These are phyloP conservation scores for Ilyonectria robusta DNA, from an alignment of 2,329 filamentous ascomycete species.

Conservation along the genomic window DNA sequence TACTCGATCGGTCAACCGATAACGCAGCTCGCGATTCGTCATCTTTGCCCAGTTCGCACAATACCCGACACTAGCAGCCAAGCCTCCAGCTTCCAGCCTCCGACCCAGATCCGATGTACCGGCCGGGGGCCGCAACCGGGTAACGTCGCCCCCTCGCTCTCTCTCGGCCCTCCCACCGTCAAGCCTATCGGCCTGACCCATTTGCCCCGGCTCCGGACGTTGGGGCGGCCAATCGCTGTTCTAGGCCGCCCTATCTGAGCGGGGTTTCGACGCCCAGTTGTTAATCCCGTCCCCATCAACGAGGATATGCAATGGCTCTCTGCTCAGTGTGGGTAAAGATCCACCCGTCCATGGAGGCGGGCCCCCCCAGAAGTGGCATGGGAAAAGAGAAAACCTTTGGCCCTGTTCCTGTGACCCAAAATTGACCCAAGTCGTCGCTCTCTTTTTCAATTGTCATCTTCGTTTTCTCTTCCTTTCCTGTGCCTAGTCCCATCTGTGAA, in stretches of 20 bases:
- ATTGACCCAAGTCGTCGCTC: conserved; percentile 15
- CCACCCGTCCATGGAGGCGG: conserved; percentile 27
- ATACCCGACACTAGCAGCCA: conserved; percentile 26
- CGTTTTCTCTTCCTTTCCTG: conserved; percentile 14
- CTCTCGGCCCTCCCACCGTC: conserved; percentile 15
- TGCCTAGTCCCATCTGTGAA: conserved; percentile 35
- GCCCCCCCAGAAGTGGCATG: conserved; percentile 29
- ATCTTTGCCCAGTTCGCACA: conserved; percentile 20
- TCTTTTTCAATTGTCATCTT: conserved; percentile 8
- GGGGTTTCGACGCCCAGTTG: conserved; percentile 34
- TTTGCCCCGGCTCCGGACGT: conserved; percentile 45
- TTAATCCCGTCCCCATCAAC: conserved; percentile 33
- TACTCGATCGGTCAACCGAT: conserved; percentile 29
- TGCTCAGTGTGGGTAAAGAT: conserved; percentile 27
- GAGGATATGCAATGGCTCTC: conserved; percentile 24
- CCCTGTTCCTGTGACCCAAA: conserved; percentile 30
- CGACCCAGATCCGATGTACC: conserved; percentile 35
- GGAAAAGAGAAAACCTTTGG: conserved; percentile 32
- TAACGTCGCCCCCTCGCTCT: conserved; percentile 31
- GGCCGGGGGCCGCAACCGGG: conserved; percentile 26
- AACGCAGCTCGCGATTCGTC: conserved; percentile 31
- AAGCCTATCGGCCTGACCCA: conserved; percentile 15
- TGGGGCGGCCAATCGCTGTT: conserved; percentile 34
- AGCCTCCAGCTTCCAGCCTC: conserved; percentile 10
- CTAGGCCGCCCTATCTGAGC: conserved; percentile 34